phyloP scores from a whole-genome alignment of 306 rosid species.

The Erythrophleum fordii region DNA sequence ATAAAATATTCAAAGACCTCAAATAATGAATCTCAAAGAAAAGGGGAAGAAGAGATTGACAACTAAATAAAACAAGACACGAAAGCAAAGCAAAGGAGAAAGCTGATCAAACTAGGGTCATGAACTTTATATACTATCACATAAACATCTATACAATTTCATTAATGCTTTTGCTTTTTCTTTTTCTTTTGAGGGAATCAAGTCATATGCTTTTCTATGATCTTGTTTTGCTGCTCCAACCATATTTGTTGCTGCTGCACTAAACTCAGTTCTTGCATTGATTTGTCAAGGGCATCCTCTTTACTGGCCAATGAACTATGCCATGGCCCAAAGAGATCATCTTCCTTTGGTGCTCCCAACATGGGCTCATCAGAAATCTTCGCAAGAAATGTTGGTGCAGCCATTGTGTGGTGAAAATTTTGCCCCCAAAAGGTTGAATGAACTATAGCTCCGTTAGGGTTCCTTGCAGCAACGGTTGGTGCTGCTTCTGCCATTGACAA shows the following conservation, averaged over 20 bases:
- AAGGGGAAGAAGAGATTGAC: not conserved
- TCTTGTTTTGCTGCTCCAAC: conserved; percentile 82
- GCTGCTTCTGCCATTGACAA: not conserved
- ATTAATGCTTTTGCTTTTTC: not conserved
- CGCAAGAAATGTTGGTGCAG: conserved; percentile 43
- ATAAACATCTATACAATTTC: not conserved
- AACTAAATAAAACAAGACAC: not conserved
- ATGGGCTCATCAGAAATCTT: conserved; percentile 12
- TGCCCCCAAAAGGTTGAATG: not conserved
- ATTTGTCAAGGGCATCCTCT: conserved; percentile 30
- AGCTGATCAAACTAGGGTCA: not conserved
- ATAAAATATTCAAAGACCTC: no score
- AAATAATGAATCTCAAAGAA: not conserved
- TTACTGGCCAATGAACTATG: not conserved
- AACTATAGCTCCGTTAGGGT: not conserved
- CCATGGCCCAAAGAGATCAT: conserved; percentile 68
- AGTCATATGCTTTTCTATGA: conserved; percentile 60
- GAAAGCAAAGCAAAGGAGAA: not conserved
- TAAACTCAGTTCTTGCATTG: conserved; percentile 46
- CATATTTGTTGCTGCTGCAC: conserved; percentile 59
- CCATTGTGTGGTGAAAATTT: not conserved
- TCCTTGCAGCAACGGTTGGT: conserved; percentile 17
- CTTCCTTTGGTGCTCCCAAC: conserved; percentile 1
- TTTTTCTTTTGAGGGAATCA: conserved; percentile 18
- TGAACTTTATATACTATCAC: not conserved